Evolutionary conservation across 2,329 filamentous ascomycete species (phyloP).

Genomic region (Cladophialophora chaetospira): DNA sequence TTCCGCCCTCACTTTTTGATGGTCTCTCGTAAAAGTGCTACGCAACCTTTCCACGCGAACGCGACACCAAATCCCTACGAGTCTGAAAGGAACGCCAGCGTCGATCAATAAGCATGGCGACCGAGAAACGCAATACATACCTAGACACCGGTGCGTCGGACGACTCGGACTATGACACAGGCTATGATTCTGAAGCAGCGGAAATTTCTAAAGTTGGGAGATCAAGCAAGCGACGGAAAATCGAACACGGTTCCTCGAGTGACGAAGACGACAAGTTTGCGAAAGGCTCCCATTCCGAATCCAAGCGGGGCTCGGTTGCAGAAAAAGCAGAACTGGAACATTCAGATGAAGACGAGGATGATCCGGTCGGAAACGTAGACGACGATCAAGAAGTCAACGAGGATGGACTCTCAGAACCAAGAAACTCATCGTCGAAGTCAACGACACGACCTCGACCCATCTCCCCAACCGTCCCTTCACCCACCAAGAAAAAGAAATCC

Average conservation of each 20-base stretch:
- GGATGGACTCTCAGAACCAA: no score
- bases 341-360: no score
- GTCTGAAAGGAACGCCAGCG: background rate
- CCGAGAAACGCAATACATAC: slow-evolving; percentile 19
- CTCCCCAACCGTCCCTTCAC: slow-evolving; percentile 53
- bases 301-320: no score
- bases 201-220: slow-evolving; percentile 42
- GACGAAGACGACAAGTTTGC: slow-evolving; percentile 36
- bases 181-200: slow-evolving; percentile 50
- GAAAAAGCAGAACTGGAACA: no score
- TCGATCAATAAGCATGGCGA: slow-evolving; percentile 6
- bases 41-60: no score
- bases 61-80: no score
- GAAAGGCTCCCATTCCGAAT: background rate
- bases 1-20: no score
- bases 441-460: no score
- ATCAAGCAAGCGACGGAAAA: slow-evolving; percentile 29
- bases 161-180: slow-evolving; percentile 42
- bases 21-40: no score
- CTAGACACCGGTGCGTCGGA: slow-evolving; percentile 40
- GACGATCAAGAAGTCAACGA: no score
- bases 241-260: slow-evolving; percentile 28
- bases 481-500: slow-evolving; percentile 54
- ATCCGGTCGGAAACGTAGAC: no score
- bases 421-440: no score